A percentile compares a stretch with the other conserved stretches of the same genome.
Conservation (phyloP, 805 yeast species). For the Lachancea sp. region DNA sequence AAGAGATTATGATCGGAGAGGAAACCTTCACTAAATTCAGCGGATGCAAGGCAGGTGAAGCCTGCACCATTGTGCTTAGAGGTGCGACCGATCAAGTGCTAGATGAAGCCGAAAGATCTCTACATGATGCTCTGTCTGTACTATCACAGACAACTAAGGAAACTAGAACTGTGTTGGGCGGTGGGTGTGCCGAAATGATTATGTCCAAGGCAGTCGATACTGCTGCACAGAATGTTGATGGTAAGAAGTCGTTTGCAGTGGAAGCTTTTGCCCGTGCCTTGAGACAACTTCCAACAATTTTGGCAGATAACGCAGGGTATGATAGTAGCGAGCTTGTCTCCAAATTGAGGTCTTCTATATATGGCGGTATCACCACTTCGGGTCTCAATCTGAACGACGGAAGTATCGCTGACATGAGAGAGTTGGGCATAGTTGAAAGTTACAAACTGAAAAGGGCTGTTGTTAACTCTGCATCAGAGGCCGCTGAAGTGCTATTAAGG, state of each 20-base stretch:
- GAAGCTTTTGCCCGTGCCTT: conserved; percentile 92
- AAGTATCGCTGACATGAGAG: conserved; percentile 86
- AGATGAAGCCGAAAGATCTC: conserved; percentile 94
- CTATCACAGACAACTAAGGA: conserved; percentile 90
- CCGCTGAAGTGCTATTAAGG: conserved; percentile 90
- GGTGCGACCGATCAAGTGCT: conserved; percentile 97
- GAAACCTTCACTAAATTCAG: conserved; percentile 83
- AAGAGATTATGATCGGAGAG: conserved; percentile 91
- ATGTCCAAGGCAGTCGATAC: conserved; percentile 97
- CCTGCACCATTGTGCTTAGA: conserved; percentile 90
- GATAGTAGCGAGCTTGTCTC: conserved; percentile 91
- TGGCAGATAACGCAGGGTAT: conserved; percentile 96
- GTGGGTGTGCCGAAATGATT: conserved; percentile 91
- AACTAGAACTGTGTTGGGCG: conserved; percentile 88
- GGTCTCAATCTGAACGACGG: conserved; percentile 89
- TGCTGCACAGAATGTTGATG: conserved; percentile 84
- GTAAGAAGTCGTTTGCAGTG: conserved; percentile 89
- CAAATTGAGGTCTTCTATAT: conserved; percentile 74
- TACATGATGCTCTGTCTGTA: conserved; percentile 95
- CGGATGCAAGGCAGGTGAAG: conserved; percentile 94
- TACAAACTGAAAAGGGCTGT: conserved; percentile 90
- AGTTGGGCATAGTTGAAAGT: conserved; percentile 86
- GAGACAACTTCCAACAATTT: conserved; percentile 89
- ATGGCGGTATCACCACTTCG: conserved; percentile 84
- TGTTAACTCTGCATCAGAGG: conserved; percentile 94